Evolutionary conservation across 2,329 filamentous ascomycete species (phyloP), one percentile per base, ranked within the genome.

Genomic region (Curvularia hawaiiensis): DNA sequence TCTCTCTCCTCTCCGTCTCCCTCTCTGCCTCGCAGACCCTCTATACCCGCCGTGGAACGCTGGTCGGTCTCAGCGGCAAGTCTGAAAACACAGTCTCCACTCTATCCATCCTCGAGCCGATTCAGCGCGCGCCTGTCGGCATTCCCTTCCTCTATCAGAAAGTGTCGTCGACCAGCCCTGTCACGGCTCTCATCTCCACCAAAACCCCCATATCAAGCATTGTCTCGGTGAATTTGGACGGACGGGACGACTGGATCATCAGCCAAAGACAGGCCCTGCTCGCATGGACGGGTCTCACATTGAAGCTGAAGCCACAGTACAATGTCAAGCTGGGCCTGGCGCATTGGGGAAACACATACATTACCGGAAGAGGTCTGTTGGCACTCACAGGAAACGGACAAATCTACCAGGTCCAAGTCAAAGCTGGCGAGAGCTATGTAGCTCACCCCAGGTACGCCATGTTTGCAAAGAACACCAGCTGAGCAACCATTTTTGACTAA

Each of bases 131-230:
- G 24, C 78, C 88, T 47, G 85, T 96, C 28, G 92, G 93, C 64
- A 90, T 98, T 50, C 95, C 95, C 1, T 99, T 99, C 78, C 84
- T 99, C 59, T 98, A 98, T 79, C 94, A 98, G 79, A 84, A 83
- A 73, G 79, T 98, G 65, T 89, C 92, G 33, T 94, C 94, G 1
- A 92, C 93, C 0, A 90, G 88, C 46, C 93, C 95, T 1, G 85
- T 97, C 64, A 96, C 90, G 43, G 92, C 92, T 31, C 81, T 99
- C 62, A 90, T 99, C 67, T 90, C 91, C 30, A 92, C 94, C 24
- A 95, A 92, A 75, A 92, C 92, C 5, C 87, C 91, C 4, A 88
- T 89, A 51, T 95, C 93, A 0, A 93, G 92, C 6, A 93, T 99
- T 67, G 88, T 90, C 12, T 87, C 96, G 8, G 84, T 99, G 26